Conservation (phyloP, 2,329 filamentous ascomycete genomes). For the Monosporascus sp. region DNA sequence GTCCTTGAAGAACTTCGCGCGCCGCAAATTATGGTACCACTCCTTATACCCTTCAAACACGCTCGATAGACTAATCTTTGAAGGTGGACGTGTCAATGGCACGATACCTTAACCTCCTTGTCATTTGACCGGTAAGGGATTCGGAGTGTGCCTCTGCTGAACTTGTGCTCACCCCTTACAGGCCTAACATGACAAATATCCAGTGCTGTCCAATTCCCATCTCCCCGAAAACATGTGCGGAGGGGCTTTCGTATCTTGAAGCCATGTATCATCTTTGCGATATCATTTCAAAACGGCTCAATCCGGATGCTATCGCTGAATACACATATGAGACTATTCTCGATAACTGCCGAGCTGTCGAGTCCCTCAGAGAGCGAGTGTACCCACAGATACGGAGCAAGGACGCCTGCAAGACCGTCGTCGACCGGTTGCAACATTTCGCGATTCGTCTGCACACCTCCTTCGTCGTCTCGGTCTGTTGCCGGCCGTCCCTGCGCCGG, state of each 20-base stretch:
- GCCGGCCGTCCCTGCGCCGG: slow-evolving; percentile 55
- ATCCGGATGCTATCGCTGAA: slow-evolving; percentile 47
- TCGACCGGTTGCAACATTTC: slow-evolving; percentile 59
- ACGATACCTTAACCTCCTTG: slow-evolving; percentile 60
- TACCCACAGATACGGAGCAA: slow-evolving; percentile 51
- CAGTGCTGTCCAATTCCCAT: slow-evolving; percentile 50
- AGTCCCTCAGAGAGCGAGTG: slow-evolving; percentile 45
- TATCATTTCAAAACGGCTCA: slow-evolving; percentile 53
- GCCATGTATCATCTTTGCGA: slow-evolving; percentile 62
- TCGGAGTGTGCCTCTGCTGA: background rate
- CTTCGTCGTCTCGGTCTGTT: slow-evolving; percentile 61
- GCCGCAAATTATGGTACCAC: slow-evolving; percentile 51
- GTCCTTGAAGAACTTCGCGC: slow-evolving; percentile 48
- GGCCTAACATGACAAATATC: slow-evolving; percentile 59
- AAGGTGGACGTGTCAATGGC: slow-evolving; percentile 61
- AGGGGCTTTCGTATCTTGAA: slow-evolving; percentile 55
- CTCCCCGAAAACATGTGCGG: slow-evolving; percentile 34
- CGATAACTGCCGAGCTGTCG: slow-evolving; percentile 51
- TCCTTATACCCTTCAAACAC: background rate
- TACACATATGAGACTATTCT: slow-evolving; percentile 51
- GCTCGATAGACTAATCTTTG: slow-evolving; percentile 7
- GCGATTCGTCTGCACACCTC: slow-evolving; percentile 61
- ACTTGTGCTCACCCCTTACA: slow-evolving; percentile 21
- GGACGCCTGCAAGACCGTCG: slow-evolving; percentile 57
- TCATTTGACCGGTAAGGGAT: slow-evolving; percentile 55